phyloP scores from a whole-genome alignment of 352 stramenopile genomes.

The Phytopythium mirpurense region DNA sequence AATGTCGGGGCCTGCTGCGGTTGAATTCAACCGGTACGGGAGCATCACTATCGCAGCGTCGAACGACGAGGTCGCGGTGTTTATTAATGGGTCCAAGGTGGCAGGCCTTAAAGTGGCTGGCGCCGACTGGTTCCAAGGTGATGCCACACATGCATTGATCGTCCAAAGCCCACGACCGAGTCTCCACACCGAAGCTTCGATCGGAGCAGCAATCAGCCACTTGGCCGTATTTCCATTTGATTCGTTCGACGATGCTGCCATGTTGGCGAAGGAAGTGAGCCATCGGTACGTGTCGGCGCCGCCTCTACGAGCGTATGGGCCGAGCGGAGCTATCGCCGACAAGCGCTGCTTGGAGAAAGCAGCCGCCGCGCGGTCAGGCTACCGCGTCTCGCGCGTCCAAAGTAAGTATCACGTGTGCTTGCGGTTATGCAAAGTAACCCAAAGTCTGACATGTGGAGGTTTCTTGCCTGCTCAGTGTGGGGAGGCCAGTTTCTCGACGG shows the following conservation, averaged over 20 bases:
- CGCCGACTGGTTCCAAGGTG: neutral
- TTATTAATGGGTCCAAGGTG: neutral
- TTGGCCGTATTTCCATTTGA: constrained; percentile 28
- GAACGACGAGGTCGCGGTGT: neutral
- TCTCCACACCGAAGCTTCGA: neutral
- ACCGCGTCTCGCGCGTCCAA: constrained; percentile 40
- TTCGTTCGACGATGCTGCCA: constrained; percentile 9
- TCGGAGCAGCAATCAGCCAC: constrained; percentile 33
- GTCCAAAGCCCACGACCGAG: neutral
- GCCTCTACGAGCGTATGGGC: constrained; percentile 35
- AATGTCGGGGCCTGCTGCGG: neutral
- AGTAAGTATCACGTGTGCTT: constrained; percentile 28
- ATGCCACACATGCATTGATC: neutral
- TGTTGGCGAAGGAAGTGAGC: constrained; percentile 37
- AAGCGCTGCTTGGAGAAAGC: constrained; percentile 24
- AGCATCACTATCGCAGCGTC: neutral
- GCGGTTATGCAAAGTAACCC: constrained; percentile 5
- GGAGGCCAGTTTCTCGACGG: constrained; percentile 66
- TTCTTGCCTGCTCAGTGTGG: constrained; percentile 48
- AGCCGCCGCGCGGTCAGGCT: constrained; percentile 37
- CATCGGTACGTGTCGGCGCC: constrained; percentile 37
- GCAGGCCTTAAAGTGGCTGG: neutral
- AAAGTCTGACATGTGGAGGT: constrained; percentile 5
- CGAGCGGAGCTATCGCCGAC: constrained; percentile 17
- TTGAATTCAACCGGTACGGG: constrained; percentile 2